Conservation (phyloP, 1,284 basidiomycete species). For the Cystobasidiaceae sp. region DNA sequence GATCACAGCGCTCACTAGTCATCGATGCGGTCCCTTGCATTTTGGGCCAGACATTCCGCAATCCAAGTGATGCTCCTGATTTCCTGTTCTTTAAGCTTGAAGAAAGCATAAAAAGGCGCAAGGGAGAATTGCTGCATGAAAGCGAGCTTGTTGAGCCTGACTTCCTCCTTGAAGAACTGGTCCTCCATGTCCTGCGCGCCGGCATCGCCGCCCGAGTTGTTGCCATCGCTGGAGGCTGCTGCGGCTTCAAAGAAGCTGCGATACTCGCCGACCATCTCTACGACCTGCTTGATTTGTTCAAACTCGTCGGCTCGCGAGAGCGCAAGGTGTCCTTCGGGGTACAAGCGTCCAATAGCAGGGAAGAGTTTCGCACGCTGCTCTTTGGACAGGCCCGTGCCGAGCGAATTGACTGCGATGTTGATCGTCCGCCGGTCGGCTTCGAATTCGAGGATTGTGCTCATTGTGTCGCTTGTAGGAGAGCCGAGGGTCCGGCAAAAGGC, state of each 20-base stretch:
- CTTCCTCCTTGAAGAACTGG: constrained; percentile 90
- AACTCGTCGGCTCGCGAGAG: constrained; percentile 92
- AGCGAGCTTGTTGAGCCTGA: constrained; percentile 84
- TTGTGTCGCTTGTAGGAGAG: constrained; percentile 78
- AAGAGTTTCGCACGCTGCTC: constrained; percentile 94
- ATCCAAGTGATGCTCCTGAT: constrained; percentile 76
- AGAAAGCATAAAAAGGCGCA: constrained; percentile 85
- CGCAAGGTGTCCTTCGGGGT: constrained; percentile 90
- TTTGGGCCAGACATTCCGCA: constrained; percentile 74
- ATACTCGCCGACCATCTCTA: constrained; percentile 86
- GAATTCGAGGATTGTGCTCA: constrained; percentile 84
- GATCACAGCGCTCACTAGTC: constrained; percentile 32
- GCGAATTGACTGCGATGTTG: constrained; percentile 99
- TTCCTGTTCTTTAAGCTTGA: constrained; percentile 99
- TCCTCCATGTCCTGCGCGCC: constrained; percentile 69
- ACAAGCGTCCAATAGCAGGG: constrained; percentile 87
- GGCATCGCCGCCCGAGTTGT: constrained; percentile 48
- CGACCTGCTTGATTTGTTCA: constrained; percentile 82
- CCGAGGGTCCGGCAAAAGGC: constrained; percentile 73
- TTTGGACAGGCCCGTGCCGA: constrained; percentile 89
- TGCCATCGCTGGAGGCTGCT: constrained; percentile 37
- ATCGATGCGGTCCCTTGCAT: constrained; percentile 85
- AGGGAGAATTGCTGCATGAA: constrained; percentile 86
- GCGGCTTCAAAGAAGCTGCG: constrained; percentile 65
- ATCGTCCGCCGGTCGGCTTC: constrained; percentile 95